phyloP scores from a whole-genome alignment of 2,329 filamentous ascomycete genomes.

The Fusarium circinatum region DNA sequence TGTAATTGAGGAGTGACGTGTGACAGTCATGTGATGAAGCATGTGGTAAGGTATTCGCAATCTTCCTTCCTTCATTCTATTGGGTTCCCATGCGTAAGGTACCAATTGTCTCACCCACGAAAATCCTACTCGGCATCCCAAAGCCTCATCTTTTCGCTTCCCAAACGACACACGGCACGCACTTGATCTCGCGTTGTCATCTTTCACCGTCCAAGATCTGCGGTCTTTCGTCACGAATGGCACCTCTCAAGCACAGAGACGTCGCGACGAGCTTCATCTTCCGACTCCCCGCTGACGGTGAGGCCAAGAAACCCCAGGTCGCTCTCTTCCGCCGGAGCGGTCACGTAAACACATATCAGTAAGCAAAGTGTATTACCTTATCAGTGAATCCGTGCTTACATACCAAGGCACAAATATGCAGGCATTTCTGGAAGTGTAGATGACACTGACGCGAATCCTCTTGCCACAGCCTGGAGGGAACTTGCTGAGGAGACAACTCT shows the following conservation, averaged over 20 bases:
- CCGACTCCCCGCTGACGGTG: constrained; percentile 52
- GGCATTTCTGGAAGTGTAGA: constrained; percentile 72
- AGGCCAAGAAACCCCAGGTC: constrained; percentile 56
- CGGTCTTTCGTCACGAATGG: constrained; percentile 30
- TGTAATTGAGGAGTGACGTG: constrained; percentile 5
- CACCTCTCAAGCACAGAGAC: constrained; percentile 44
- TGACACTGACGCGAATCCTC: constrained; percentile 59
- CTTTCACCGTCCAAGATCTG: background rate
- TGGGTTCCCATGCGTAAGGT: background rate
- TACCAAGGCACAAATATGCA: constrained; percentile 63
- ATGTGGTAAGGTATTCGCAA: constrained; percentile 1
- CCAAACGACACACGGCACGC: background rate
- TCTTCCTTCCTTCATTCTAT: background rate
- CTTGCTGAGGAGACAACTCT: constrained; percentile 71
- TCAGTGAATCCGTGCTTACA: background rate
- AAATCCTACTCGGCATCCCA: background rate
- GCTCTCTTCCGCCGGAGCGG: constrained; percentile 71
- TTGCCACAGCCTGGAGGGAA: constrained; percentile 70
- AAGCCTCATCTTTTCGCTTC: background rate
- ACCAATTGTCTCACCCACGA: constrained; percentile 1
- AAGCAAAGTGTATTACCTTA: constrained; percentile 35
- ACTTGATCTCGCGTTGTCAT: background rate
- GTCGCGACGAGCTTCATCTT: constrained; percentile 65
- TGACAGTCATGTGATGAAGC: constrained; percentile 30
- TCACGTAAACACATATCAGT: constrained; percentile 70